Evolutionary conservation across 768 basidiomycete genomes (phyloP), one percentile per base, ranked within the genome.

Genomic region (Leucogyrophana mollusca): DNA sequence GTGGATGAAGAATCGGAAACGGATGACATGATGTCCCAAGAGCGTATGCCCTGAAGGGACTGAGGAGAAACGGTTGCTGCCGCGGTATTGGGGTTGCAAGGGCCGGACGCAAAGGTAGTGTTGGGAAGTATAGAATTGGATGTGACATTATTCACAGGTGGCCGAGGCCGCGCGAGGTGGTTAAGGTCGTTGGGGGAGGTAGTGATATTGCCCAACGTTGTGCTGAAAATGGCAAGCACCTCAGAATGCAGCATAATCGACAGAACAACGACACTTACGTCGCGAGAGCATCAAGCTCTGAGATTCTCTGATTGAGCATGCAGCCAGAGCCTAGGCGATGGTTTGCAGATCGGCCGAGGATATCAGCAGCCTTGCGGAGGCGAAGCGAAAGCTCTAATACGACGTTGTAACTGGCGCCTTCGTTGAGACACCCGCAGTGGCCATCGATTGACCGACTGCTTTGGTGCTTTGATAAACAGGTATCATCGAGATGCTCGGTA

Each of bases 331-430:
- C 58, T 40, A 62, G 52, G 18, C 52, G 54, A 42, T 77, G 76
- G 30, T 62, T 64, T 16, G 74, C 55, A 13, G 76, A 77, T 33
- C 70, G 76, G 9, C 72, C 67, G 33, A 86, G 73, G 32, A 77
- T 65, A 43, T 80, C 72, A n/a, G 78, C 74, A 9, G 80, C 82
- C 54, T 74, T 80, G 18, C 82, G 73, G 17, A 87, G 72, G 41
- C 80, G 72, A 23, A 84, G 65, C 2, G 82, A 85, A n/a, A 87
- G 67, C 54, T 87, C 83, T 9, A 85, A 72, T 17, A 83, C 68
- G n/a, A 73, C 74, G 45, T 67, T 77, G 56, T 86, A 85, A 54
- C 67, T 76, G 16, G 69, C 55, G 8, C 71, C 55, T 49, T 85
- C 83, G 43, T 73, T 69, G 21, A 85, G 67, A 56, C 83, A 86